Conservation (phyloP, 805 yeast genomes). For the Zygosaccharomyces bisporus region DNA sequence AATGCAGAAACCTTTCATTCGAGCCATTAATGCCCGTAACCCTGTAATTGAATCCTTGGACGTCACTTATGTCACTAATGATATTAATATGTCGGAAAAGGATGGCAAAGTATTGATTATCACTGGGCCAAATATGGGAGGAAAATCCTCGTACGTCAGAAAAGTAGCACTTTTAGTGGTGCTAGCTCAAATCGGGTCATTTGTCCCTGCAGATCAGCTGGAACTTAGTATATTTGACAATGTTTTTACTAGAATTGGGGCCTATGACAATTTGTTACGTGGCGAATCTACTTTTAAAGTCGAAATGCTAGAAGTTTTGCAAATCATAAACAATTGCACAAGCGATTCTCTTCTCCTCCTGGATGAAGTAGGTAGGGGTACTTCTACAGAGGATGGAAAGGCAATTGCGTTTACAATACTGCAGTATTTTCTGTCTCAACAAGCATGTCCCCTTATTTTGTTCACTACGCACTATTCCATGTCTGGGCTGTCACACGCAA, state of each 20-base stretch:
- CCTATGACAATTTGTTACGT: conserved; percentile 66
- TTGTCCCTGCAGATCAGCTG: conserved; percentile 48
- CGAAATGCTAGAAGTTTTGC: conserved; percentile 92
- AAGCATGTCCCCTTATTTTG: conserved; percentile 51
- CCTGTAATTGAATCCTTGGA: conserved; percentile 58
- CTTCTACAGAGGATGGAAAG: conserved; percentile 76
- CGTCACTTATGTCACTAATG: conserved; percentile 60
- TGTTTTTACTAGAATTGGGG: conserved; percentile 67
- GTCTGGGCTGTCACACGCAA: conserved; percentile 48
- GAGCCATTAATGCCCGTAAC: conserved; percentile 56
- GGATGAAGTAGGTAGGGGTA: conserved; percentile 95
- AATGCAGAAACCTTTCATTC: conserved; percentile 43
- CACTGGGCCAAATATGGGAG: conserved; percentile 63
- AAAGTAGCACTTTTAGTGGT: conserved; percentile 48
- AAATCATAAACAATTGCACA: conserved; percentile 77
- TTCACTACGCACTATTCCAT: conserved; percentile 85
- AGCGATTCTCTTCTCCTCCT: conserved; percentile 76
- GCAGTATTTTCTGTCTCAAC: conserved; percentile 46
- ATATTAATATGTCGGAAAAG: conserved; percentile 46
- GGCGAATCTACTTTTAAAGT: conserved; percentile 90
- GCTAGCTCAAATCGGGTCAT: conserved; percentile 58
- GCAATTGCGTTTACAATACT: conserved; percentile 75
- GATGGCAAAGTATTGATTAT: conserved; percentile 56
- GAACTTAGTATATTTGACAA: conserved; percentile 63
- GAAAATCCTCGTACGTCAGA: conserved; percentile 54